phyloP scores from a whole-genome alignment of 306 rosid species.

The Corylus heterophylla region DNA sequence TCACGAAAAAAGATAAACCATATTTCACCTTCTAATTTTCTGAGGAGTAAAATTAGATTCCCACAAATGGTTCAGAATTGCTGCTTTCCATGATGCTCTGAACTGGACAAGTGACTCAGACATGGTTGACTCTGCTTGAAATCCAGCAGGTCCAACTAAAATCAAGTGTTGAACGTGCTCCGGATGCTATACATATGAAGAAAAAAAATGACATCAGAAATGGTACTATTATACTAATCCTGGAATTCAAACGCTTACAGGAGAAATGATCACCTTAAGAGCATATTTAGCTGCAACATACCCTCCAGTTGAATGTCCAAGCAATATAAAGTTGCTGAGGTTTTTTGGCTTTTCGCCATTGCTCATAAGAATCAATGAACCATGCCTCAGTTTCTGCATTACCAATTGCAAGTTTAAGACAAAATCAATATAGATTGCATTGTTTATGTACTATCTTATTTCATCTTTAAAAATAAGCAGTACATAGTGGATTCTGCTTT shows the following conservation, averaged over 20 bases:
- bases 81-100: constrained; percentile 90
- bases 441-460: not conserved
- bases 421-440: not conserved
- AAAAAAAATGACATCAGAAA: constrained; percentile 32
- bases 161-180: constrained; percentile 87
- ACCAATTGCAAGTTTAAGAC: constrained; percentile 25
- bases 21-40: constrained; percentile 64
- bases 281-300: constrained; percentile 94
- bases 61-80: constrained; percentile 81
- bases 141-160: constrained; percentile 89
- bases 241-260: constrained; percentile 19
- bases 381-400: constrained; percentile 89
- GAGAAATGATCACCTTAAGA: constrained; percentile 63
- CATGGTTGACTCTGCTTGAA: constrained; percentile 59
- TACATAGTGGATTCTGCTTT: not conserved
- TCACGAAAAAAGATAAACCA: not conserved
- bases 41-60: constrained; percentile 94
- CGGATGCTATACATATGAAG: constrained; percentile 65
- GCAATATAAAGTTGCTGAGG: constrained; percentile 75
- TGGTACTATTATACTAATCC: constrained; percentile 5
- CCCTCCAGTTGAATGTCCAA: constrained; percentile 98
- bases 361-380: constrained; percentile 95
- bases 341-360: constrained; percentile 98
- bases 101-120: constrained; percentile 61
- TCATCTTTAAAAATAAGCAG: constrained; percentile 8